Percentiles rank a stretch among this genome's conserved stretches.
Conservation (phyloP, 2,329 filamentous ascomycete species). For the Bipolaris bicolor region DNA sequence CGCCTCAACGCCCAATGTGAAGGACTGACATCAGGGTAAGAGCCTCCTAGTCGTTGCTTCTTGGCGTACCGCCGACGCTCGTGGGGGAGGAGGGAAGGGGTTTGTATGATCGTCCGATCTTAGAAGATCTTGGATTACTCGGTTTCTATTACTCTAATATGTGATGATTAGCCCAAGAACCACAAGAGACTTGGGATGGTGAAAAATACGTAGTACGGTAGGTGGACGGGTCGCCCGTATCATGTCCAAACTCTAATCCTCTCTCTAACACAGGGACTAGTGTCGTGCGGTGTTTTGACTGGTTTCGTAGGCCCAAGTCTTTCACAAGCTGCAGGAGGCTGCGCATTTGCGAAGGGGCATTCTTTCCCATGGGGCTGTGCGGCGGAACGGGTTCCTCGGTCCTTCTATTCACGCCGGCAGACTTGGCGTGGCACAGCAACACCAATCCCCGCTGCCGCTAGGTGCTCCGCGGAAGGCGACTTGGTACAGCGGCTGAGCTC, state of each 20-base stretch:
- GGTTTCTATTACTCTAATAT: too few relatives aligned
- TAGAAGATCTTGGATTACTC: too few relatives aligned
- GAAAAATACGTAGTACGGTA: neutral
- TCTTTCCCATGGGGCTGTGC: neutral
- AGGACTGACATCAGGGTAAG: neutral
- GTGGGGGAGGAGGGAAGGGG: too few relatives aligned
- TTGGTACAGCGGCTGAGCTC: neutral
- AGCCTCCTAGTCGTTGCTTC: neutral
- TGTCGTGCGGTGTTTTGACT: neutral
- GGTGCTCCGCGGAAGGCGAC: neutral
- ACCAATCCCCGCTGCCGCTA: neutral
- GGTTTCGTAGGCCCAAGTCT: neutral
- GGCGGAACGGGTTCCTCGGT: neutral
- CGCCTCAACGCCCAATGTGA: neutral
- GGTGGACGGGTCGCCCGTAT: neutral
- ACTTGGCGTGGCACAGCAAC: neutral
- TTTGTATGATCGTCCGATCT: too few relatives aligned
- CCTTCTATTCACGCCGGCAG: neutral
- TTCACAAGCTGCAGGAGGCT: neutral
- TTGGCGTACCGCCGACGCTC: neutral
- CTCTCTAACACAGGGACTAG: neutral
- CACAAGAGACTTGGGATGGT: too few relatives aligned
- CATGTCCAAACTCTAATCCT: constrained; percentile 1
- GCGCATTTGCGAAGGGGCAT: neutral
- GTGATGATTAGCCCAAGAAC: too few relatives aligned